These are phyloP conservation scores for Prunus persica DNA, from an alignment of 306 rosid genomes.

Conservation along the genomic window Prunus_persica_NCBIv2 NC_034011.1:21738501-21739000, in stretches of 20 bases:
- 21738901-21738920: background rate
- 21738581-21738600: constrained; percentile 8
- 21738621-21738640: constrained; percentile 1
- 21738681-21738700: background rate
- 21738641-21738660: background rate
- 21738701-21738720: background rate
- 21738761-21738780: constrained; percentile 8
- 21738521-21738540: background rate
- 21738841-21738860: background rate
- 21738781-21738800: constrained; percentile 10
- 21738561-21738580: constrained; percentile 12
- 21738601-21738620: constrained; percentile 13
- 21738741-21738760: constrained; percentile 5
- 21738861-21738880: background rate
- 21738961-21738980: constrained; percentile 33
- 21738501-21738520: background rate
- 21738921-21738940: background rate
- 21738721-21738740: background rate
- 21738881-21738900: too few relatives aligned
- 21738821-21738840: background rate
- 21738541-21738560: constrained; percentile 13
- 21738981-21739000: constrained; percentile 26
- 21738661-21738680: background rate
- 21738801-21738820: constrained; percentile 18
- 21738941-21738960: constrained; percentile 36